phyloP scores from a whole-genome alignment of 2,329 filamentous ascomycete species.

The Penicillium sp. region DNA sequence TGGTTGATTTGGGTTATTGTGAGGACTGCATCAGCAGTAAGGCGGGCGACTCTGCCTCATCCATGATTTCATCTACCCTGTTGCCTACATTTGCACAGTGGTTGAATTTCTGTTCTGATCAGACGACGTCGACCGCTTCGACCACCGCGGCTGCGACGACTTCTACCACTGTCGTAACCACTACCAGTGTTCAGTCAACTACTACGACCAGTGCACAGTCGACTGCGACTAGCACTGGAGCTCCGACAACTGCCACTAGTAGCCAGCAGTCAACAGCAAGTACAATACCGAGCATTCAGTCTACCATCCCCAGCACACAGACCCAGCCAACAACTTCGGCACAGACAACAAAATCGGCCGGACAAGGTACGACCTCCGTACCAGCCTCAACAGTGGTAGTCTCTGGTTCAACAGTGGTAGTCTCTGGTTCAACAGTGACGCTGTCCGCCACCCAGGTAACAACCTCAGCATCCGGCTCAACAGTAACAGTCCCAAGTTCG shows the following conservation, averaged over 20 bases:
- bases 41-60: neutral
- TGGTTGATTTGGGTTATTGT: constrained; percentile 7
- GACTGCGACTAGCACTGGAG: neutral
- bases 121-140: neutral
- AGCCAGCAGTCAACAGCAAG: neutral
- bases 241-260: neutral
- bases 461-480: neutral
- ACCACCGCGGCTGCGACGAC: neutral
- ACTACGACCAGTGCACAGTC: neutral
- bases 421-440: neutral
- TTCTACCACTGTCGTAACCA: neutral
- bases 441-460: neutral
- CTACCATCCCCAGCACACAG: neutral
- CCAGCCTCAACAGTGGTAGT: neutral
- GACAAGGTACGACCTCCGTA: neutral
- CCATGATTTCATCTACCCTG: constrained; percentile 6
- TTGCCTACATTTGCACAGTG: constrained; percentile 17
- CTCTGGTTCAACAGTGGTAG: neutral
- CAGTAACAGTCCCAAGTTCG: neutral
- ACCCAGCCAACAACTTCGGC: neutral
- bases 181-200: neutral
- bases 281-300: neutral
- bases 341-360: neutral
- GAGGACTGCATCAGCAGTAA: neutral
- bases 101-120: constrained; percentile 16